Evolutionary conservation across 2,329 filamentous ascomycete species (phyloP).

Genomic region (Penicillium brasilianum): DNA sequence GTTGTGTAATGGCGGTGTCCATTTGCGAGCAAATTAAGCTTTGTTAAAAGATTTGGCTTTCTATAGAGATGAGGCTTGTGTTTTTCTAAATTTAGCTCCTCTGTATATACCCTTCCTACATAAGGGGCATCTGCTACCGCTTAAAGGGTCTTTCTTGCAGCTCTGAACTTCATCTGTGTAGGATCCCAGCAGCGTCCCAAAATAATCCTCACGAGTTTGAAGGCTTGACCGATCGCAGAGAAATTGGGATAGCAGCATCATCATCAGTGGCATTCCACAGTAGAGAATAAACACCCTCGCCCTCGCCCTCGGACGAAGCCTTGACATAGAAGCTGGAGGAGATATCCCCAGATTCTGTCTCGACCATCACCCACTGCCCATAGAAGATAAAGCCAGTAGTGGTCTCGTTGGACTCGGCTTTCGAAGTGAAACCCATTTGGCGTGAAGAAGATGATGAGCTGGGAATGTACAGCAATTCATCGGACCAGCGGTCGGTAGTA

Average conservation of each 20-base stretch:
- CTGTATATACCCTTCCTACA: too few relatives aligned
- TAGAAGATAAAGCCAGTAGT: constrained; percentile 15
- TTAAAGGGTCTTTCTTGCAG: too few relatives aligned
- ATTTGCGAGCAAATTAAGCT: too few relatives aligned
- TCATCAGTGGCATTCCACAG: constrained; percentile 15
- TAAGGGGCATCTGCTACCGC: too few relatives aligned
- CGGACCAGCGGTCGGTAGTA: constrained; percentile 9
- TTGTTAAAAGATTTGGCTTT: too few relatives aligned
- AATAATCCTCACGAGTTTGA: constrained; percentile 3
- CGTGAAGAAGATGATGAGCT: constrained; percentile 14
- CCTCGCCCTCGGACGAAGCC: constrained; percentile 2
- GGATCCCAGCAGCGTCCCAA: neutral
- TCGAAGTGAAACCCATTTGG: constrained; percentile 14
- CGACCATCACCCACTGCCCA: constrained; percentile 15
- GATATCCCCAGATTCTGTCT: constrained; percentile 8
- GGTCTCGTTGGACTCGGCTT: constrained; percentile 10
- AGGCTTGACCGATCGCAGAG: constrained; percentile 12
- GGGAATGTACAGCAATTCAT: constrained; percentile 14
- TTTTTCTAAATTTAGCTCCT: too few relatives aligned
- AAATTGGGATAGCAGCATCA: constrained; percentile 14
- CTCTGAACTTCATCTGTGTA: neutral
- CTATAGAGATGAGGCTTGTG: too few relatives aligned
- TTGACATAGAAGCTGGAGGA: constrained; percentile 18
- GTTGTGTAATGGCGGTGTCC: too few relatives aligned
- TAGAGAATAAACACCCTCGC: constrained; percentile 12